A percentile compares a stretch with the other conserved stretches of the same genome.
Conservation (phyloP, 176 grass and related monocot genomes). For the Stipa capillata region DNA sequence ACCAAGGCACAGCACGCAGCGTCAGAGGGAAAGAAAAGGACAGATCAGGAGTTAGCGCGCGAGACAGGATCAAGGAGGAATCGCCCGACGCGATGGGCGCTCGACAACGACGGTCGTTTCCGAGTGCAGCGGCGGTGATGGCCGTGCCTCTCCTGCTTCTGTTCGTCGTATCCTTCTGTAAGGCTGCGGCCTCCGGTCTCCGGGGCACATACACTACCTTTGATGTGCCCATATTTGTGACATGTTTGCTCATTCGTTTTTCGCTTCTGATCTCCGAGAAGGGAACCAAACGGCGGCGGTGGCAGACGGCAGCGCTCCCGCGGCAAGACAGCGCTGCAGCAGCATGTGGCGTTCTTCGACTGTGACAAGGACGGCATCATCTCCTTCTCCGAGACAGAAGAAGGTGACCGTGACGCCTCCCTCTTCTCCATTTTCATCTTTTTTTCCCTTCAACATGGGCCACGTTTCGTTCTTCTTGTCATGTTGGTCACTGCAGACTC, state of each 20-base stretch:
- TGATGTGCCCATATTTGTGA: too few species aligned
- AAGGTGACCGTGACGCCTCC: conserved; percentile 51
- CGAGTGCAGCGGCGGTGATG: background rate
- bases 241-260: background rate
- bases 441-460: background rate
- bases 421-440: too few species aligned
- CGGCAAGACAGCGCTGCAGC: conserved; percentile 54
- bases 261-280: background rate
- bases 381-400: conserved; percentile 56
- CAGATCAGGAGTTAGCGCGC: background rate
- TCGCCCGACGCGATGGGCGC: background rate
- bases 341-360: conserved; percentile 83
- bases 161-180: conserved; percentile 2
- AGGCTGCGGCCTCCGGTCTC: background rate
- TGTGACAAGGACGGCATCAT: conserved; percentile 60
- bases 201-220: background rate
- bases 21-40: background rate
- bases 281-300: background rate
- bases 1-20: too few species aligned
- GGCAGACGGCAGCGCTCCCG: background rate
- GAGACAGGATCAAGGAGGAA: background rate
- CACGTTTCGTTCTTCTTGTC: background rate
- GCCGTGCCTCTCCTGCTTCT: background rate
- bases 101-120: background rate
- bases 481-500: background rate